Percentiles rank a stretch among this genome's conserved stretches.
Conservation (phyloP, 2,329 filamentous ascomycete species). For the Botryotinia globosa region DNA sequence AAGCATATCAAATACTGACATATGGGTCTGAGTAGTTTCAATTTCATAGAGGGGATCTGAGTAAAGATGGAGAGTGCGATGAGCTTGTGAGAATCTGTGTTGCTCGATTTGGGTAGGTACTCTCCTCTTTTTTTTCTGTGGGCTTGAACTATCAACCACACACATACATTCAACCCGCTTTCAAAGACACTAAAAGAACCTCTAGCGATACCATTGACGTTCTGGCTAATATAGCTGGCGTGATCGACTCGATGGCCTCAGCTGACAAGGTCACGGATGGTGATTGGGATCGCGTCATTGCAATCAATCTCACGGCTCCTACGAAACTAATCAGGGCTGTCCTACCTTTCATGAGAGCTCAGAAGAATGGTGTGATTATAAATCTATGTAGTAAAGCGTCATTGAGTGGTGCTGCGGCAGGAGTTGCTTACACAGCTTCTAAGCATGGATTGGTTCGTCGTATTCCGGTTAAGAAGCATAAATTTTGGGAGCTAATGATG, state of each 20-base stretch:
- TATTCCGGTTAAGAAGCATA: not conserved
- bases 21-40: conserved; percentile 31
- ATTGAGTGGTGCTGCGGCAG: conserved; percentile 41
- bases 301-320: conserved; percentile 45
- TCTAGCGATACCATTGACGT: conserved; percentile 40
- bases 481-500: not conserved
- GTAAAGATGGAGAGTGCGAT: conserved; percentile 36
- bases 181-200: not conserved
- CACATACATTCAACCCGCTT: not conserved
- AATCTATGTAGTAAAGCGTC: conserved; percentile 43
- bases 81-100: conserved; percentile 38
- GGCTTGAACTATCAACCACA: not conserved
- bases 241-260: conserved; percentile 44
- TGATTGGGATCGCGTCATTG: conserved; percentile 43
- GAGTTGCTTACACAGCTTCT: conserved; percentile 46
- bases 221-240: conserved; percentile 46
- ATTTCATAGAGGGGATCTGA: conserved; percentile 40
- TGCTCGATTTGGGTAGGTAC: conserved; percentile 32
- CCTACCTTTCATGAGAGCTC: conserved; percentile 43
- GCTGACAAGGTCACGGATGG: conserved; percentile 42
- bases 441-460: conserved; percentile 43
- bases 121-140: not conserved
- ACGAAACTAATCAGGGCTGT: conserved; percentile 47
- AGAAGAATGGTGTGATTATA: conserved; percentile 43
- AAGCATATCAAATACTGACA: not conserved